These are phyloP conservation scores for Blastocladiella emersonii DNA, from an alignment of 371 early-diverging fungal species.

Conservation along the genomic window DNA sequence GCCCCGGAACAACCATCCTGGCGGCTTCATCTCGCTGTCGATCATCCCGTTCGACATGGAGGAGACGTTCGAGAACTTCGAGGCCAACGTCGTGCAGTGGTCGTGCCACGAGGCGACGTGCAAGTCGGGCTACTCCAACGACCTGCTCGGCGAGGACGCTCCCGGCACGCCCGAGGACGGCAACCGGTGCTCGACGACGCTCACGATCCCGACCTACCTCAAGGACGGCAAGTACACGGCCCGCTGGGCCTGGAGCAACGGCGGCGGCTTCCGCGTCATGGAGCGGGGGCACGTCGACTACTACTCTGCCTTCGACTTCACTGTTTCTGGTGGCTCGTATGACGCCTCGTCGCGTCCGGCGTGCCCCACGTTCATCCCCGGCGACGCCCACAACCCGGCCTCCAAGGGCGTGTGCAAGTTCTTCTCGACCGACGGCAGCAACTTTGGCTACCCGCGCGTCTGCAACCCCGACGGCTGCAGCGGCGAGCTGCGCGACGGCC, in stretches of 20 bases:
- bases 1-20: conserved; percentile 13
- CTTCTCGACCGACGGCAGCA: too few relatives aligned
- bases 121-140: conserved; percentile 19
- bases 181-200: conserved; percentile 25
- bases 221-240: conserved; percentile 36
- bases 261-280: conserved; percentile 36
- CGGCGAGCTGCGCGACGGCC: too few relatives aligned
- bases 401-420: not conserved
- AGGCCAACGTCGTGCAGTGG: conserved; percentile 29
- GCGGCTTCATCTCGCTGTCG: conserved; percentile 41
- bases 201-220: conserved; percentile 34
- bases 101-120: conserved; percentile 43
- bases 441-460: too few relatives aligned
- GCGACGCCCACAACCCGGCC: not conserved
- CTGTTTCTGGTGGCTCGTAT: not conserved
- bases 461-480: too few relatives aligned
- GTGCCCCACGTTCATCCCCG: not conserved
- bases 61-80: conserved; percentile 32
- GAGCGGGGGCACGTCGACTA: conserved; percentile 19
- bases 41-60: conserved; percentile 38
- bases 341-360: not conserved
- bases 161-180: conserved; percentile 31
- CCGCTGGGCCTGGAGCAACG: conserved; percentile 49
- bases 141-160: conserved; percentile 11
- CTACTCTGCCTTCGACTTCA: not conserved